A percentile compares a stretch with the other conserved stretches of the same genome.
These are phyloP conservation scores for Diplodia scrobiculata DNA, from an alignment of 2,329 filamentous ascomycete species.

Conservation along the genomic window DNA sequence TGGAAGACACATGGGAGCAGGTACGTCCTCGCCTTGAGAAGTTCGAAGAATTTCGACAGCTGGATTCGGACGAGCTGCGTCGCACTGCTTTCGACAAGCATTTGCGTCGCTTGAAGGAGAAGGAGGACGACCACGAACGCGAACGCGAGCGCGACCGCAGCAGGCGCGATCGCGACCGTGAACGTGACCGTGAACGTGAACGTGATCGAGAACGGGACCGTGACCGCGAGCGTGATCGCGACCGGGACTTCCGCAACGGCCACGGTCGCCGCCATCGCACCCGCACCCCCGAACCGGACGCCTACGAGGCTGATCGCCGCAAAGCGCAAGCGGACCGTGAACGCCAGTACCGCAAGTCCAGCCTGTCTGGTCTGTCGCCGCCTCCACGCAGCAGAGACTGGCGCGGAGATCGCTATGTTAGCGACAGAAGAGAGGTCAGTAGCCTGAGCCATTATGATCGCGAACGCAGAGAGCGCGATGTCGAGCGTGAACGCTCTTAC, in stretches of 20 bases:
- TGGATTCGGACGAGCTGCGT: constrained; percentile 80
- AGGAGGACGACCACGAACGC: constrained; percentile 75
- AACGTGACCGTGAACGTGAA: constrained; percentile 47
- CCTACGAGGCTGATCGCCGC: constrained; percentile 92
- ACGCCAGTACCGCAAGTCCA: constrained; percentile 83
- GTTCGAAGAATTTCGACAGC: constrained; percentile 78
- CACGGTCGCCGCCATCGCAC: constrained; percentile 57
- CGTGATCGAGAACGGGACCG: constrained; percentile 59
- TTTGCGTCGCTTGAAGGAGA: constrained; percentile 85
- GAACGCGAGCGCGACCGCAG: constrained; percentile 59
- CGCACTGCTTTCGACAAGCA: constrained; percentile 87
- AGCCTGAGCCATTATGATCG: constrained; percentile 73
- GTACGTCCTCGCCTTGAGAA: constrained; percentile 77
- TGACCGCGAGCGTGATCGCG: constrained; percentile 51
- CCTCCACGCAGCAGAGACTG: constrained; percentile 48
- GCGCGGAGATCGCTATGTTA: constrained; percentile 42
- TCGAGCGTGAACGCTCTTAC: constrained; percentile 85
- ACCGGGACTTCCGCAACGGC: constrained; percentile 49
- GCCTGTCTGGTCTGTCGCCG: constrained; percentile 65
- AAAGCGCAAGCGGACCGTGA: constrained; percentile 93
- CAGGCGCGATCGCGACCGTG: constrained; percentile 42
- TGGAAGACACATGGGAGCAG: constrained; percentile 84
- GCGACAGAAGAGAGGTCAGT: constrained; percentile 62
- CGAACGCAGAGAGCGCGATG: constrained; percentile 83
- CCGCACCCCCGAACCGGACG: constrained; percentile 86